Percentiles rank a stretch among this genome's conserved stretches.
Conservation (phyloP, 371 early-diverging fungal species). For the Mortierella sp. region DNA sequence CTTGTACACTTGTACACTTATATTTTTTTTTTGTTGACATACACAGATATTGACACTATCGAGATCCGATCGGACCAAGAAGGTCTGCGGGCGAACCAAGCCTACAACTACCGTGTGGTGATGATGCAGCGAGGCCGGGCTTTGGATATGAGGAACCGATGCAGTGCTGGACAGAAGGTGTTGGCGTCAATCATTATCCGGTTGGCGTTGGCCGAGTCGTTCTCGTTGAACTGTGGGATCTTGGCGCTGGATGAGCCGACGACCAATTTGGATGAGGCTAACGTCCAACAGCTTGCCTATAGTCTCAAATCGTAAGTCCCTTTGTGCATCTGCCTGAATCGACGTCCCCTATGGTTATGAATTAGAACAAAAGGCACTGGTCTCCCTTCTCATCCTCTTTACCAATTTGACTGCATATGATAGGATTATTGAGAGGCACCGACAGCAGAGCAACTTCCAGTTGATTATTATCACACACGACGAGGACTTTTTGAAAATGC, state of each 20-base stretch:
- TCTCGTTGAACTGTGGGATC: constrained; percentile 96
- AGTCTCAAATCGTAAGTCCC: constrained; percentile 79
- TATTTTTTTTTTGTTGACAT: constrained; percentile 11
- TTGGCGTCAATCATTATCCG: constrained; percentile 98
- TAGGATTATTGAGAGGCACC: constrained; percentile 85
- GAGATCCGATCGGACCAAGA: constrained; percentile 95
- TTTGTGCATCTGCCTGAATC: not conserved
- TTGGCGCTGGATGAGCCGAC: constrained; percentile 99
- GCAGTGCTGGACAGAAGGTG: constrained; percentile 99
- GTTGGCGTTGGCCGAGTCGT: constrained; percentile 98
- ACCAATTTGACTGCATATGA: not conserved
- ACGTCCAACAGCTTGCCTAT: constrained; percentile 93
- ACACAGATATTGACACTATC: constrained; percentile 93
- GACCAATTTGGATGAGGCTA: constrained; percentile 98
- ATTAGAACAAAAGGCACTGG: not conserved
- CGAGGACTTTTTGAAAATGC: constrained; percentile 93
- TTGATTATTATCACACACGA: constrained; percentile 99
- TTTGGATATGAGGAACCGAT: constrained; percentile 98
- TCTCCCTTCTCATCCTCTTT: no score
- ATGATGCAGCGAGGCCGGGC: constrained; percentile 96
- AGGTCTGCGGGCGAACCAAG: constrained; percentile 70
- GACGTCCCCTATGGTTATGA: not conserved
- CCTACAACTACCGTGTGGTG: constrained; percentile 97
- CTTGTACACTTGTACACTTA: not conserved
- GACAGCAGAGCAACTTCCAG: constrained; percentile 94